These are phyloP conservation scores for Malania oleifera DNA, from an alignment of 164 flowering plant species.

Conservation along the genomic window DNA sequence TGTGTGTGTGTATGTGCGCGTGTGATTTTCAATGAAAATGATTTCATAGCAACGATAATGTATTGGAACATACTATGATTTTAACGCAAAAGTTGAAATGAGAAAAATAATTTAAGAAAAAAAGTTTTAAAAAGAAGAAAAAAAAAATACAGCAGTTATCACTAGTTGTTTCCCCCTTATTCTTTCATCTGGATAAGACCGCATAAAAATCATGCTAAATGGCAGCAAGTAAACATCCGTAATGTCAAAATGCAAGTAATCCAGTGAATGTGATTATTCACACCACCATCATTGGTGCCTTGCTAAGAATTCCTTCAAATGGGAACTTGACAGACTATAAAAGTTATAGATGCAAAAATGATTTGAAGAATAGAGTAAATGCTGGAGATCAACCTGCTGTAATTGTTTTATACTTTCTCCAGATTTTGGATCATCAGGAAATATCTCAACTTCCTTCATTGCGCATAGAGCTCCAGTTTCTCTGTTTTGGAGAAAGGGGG, in stretches of 20 bases:
- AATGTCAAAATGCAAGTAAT: not conserved
- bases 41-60: no score
- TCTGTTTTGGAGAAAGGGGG: no score
- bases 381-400: conserved; percentile 58
- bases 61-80: no score
- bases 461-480: conserved; percentile 93
- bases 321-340: not conserved
- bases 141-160: no score
- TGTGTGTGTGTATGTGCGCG: no score
- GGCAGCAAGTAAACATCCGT: not conserved
- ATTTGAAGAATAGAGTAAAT: not conserved
- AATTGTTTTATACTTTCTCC: conserved; percentile 76
- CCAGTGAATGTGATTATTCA: not conserved
- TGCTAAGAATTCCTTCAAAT: not conserved
- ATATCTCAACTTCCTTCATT: conserved; percentile 89
- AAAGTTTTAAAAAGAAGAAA: no score
- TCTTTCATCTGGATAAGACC: no score
- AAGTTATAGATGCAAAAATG: not conserved
- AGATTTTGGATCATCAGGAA: conserved; percentile 83
- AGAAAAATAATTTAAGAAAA: no score
- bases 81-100: no score
- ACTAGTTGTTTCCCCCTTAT: no score
- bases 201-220: not conserved
- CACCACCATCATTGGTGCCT: not conserved
- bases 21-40: no score